Conservation (phyloP, 2,329 filamentous ascomycete species). For the Sporothrix mexicana region DNA sequence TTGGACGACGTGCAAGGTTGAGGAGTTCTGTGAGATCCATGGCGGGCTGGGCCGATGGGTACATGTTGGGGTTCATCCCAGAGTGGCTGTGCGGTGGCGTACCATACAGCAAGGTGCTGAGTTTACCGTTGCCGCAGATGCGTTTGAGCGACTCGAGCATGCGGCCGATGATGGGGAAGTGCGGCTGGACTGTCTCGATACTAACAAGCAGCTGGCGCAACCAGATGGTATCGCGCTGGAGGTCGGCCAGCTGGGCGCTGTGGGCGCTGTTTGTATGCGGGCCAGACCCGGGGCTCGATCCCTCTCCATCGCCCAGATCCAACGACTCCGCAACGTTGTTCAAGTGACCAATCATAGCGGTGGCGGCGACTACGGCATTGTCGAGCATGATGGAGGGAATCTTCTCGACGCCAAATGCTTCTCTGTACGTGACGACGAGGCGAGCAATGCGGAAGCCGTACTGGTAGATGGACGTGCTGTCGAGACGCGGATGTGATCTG, state of each 20-base stretch:
- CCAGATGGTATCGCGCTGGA: constrained; percentile 14
- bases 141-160: constrained; percentile 32
- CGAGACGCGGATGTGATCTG: neutral
- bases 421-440: constrained; percentile 31
- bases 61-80: neutral
- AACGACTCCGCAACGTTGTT: neutral
- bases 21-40: neutral
- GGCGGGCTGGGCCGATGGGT: neutral
- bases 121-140: constrained; percentile 23
- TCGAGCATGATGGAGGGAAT: constrained; percentile 34
- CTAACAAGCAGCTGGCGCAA: constrained; percentile 28
- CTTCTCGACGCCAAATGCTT: constrained; percentile 33
- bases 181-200: constrained; percentile 29
- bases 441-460: constrained; percentile 30
- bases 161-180: constrained; percentile 32
- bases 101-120: neutral
- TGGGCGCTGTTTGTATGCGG: neutral
- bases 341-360: constrained; percentile 29
- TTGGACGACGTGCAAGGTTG: neutral
- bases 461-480: constrained; percentile 26
- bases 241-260: neutral
- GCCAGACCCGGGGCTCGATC: neutral
- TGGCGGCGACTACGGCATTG: constrained; percentile 32
- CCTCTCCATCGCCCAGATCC: neutral
- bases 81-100: too few relatives aligned